Conservation (phyloP, 306 rosid genomes). For the cucumber (Cucumis sativus) region DNA sequence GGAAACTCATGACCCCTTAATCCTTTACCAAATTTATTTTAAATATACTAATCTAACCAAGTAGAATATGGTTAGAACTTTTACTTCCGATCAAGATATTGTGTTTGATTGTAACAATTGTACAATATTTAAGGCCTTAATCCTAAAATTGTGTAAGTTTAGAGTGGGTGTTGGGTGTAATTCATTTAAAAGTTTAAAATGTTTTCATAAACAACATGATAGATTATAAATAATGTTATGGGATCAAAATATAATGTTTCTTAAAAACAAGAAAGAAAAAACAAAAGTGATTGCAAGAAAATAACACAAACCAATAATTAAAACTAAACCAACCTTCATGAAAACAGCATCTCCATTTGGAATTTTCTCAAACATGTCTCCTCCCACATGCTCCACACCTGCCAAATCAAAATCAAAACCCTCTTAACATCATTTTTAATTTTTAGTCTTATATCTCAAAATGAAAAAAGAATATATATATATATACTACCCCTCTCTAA, state of each 20-base stretch:
- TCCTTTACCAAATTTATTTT: too few relatives aligned
- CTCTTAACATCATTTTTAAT: too few relatives aligned
- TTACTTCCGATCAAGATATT: too few relatives aligned
- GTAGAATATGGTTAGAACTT: too few relatives aligned
- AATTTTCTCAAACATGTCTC: not conserved
- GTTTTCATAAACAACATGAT: not conserved
- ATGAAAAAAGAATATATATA: not conserved
- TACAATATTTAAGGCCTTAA: too few relatives aligned
- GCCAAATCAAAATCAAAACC: not conserved
- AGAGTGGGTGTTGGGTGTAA: too few relatives aligned
- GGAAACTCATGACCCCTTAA: too few relatives aligned
- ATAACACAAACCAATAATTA: not conserved
- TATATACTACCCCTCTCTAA: too few relatives aligned
- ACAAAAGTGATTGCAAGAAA: not conserved
- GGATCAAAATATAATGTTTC: not conserved
- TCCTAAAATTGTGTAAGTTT: too few relatives aligned
- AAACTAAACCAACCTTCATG: not conserved
- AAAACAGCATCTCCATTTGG: not conserved
- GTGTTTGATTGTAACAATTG: too few relatives aligned
- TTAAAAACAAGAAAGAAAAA: not conserved
- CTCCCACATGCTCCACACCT: not conserved
- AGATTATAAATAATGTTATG: not conserved
- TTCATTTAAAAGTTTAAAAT: too few relatives aligned
- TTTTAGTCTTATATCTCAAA: not conserved
- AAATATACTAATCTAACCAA: not conserved